Percentiles rank a stretch among this genome's conserved stretches.
These are phyloP conservation scores for Pseudogymnoascus sp. DNA, from an alignment of 2,329 filamentous ascomycete genomes.

Conservation along the genomic window DNA sequence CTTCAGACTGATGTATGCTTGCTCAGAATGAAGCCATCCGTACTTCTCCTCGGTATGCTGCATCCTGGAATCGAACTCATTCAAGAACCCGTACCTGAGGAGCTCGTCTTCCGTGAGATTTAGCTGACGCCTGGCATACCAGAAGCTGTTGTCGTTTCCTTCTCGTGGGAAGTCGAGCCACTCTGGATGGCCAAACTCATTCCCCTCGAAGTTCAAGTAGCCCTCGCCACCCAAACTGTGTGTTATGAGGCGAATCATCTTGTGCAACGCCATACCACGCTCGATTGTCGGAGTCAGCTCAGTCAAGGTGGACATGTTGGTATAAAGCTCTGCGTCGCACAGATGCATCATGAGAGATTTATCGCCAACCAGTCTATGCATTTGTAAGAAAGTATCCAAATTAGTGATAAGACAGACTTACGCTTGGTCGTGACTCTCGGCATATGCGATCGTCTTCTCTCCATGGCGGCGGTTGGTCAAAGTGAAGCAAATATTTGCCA, in stretches of 20 bases:
- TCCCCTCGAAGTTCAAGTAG: slow-evolving; percentile 97
- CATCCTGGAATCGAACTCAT: slow-evolving; percentile 91
- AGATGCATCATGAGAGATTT: slow-evolving; percentile 98
- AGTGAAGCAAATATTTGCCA: slow-evolving; percentile 75
- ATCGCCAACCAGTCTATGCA: slow-evolving; percentile 78
- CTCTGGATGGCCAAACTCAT: slow-evolving; percentile 97
- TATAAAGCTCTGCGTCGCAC: slow-evolving; percentile 94
- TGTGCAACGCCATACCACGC: slow-evolving; percentile 86
- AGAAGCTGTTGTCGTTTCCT: slow-evolving; percentile 88
- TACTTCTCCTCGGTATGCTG: slow-evolving; percentile 80
- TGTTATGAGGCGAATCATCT: slow-evolving; percentile 92
- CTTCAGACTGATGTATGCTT: slow-evolving; percentile 91
- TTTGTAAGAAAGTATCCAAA: slow-evolving; percentile 16
- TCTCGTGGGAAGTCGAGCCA: slow-evolving; percentile 97
- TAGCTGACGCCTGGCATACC: slow-evolving; percentile 86
- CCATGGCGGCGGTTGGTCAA: slow-evolving; percentile 88
- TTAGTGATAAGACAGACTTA: slow-evolving; percentile 41
- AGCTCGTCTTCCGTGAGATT: slow-evolving; percentile 82
- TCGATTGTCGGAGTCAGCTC: slow-evolving; percentile 84
- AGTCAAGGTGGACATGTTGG: slow-evolving; percentile 83
- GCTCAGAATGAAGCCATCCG: slow-evolving; percentile 77
- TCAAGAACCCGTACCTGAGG: slow-evolving; percentile 82
- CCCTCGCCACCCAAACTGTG: slow-evolving; percentile 89
- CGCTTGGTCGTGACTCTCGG: slow-evolving; percentile 96
- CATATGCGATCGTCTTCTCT: slow-evolving; percentile 97